Conservation (phyloP, 106 monocot genomes). For the Phalaenopsis equestris region DNA sequence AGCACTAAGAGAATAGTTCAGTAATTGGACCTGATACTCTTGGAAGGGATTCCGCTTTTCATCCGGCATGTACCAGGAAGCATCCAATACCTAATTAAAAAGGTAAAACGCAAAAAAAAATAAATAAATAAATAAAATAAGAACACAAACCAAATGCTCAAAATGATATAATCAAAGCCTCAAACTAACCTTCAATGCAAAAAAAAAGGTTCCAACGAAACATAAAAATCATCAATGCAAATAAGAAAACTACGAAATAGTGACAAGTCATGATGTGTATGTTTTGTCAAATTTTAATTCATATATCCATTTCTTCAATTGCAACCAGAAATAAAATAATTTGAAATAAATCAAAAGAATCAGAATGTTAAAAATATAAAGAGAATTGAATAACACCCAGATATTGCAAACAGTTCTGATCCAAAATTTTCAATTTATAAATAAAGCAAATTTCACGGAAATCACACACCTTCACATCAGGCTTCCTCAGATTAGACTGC, state of each 20-base stretch:
- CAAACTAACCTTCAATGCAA: not conserved
- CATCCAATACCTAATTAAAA: conserved; percentile 70
- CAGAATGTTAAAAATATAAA: too few relatives aligned
- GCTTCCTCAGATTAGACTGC: conserved; percentile 42
- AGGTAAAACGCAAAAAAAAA: not conserved
- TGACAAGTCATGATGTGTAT: not conserved
- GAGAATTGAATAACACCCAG: too few relatives aligned
- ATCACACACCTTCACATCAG: conserved; percentile 48
- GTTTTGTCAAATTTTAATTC: not conserved
- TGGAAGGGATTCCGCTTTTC: conserved; percentile 73
- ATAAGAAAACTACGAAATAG: not conserved
- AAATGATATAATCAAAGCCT: not conserved
- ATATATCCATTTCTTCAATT: not conserved
- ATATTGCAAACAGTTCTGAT: too few relatives aligned
- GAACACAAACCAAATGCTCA: not conserved
- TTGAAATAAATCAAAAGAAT: too few relatives aligned
- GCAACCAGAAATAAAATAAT: not conserved
- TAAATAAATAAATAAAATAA: too few relatives aligned
- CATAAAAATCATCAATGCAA: not conserved
- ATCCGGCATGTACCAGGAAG: conserved; percentile 94
- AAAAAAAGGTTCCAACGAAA: not conserved
- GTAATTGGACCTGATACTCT: conserved; percentile 63
- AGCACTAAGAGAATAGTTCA: not conserved
- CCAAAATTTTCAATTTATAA: not conserved
- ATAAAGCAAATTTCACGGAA: not conserved